These are phyloP conservation scores for Chlamydomonas eustigma DNA, from an alignment of 139 green algal genomes.

Conservation along the genomic window DNA sequence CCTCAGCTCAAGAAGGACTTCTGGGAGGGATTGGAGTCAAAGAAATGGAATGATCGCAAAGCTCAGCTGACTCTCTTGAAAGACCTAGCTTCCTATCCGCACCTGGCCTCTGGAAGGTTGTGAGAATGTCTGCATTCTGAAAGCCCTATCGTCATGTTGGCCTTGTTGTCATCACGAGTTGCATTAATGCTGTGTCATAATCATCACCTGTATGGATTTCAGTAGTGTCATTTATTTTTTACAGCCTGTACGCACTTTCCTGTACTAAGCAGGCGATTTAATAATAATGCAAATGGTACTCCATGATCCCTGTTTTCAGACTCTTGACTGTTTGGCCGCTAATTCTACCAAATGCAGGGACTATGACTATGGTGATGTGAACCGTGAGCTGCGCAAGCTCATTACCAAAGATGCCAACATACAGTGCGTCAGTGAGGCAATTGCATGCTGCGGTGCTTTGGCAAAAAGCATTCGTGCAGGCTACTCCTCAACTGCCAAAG, in stretches of 20 bases:
- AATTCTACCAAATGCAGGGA: conserved; percentile 16
- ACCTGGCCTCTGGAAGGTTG: conserved; percentile 36
- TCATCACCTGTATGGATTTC: too few relatives aligned
- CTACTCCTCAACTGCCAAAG: conserved; percentile 51
- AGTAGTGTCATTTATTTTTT: too few relatives aligned
- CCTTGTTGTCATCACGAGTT: too few relatives aligned
- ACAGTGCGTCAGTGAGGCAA: conserved; percentile 62
- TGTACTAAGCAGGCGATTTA: too few relatives aligned
- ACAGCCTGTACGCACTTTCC: neutral
- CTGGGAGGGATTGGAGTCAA: conserved; percentile 69
- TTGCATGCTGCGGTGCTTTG: conserved; percentile 50
- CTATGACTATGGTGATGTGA: conserved; percentile 66
- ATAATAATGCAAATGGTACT: too few relatives aligned
- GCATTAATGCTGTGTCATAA: too few relatives aligned
- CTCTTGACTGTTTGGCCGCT: neutral
- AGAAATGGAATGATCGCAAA: conserved; percentile 87
- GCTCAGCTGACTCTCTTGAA: conserved; percentile 63
- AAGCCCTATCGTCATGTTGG: too few relatives aligned
- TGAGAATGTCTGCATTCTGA: too few relatives aligned
- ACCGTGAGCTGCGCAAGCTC: conserved; percentile 71
- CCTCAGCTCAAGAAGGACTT: conserved; percentile 52
- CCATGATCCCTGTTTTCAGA: neutral
- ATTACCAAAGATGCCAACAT: conserved; percentile 65
- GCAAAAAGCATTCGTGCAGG: conserved; percentile 64
- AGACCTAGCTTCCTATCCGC: conserved; percentile 40